Base-by-base conservation (phyloP, 176 grass and related monocot genomes). In the Oryza rufipogon region DNA sequence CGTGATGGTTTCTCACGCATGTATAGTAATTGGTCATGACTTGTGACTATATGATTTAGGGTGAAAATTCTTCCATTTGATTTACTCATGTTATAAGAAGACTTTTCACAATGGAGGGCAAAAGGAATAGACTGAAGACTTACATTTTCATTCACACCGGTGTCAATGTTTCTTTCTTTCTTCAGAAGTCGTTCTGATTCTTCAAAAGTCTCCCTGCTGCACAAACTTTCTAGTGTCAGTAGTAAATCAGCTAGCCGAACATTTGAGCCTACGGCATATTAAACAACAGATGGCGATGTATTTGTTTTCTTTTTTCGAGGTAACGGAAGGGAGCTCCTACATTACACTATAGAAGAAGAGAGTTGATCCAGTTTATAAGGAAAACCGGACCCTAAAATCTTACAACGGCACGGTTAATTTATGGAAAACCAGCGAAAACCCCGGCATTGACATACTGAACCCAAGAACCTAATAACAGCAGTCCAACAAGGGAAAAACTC, bases 121-220 rank as follows among this genome's bases (percentile, higher is more conserved):
- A 82, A 65, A 83, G 16, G 25, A 60, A 58, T 14, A 67, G 26
- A 73, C 23, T 48, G 23, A 60, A 77, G 46, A 77, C 84, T 77
- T 86, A 92, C 90, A 80, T 89, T 80, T 73, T 81, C 87, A 86
- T 51, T 22, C 45, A 52, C 49, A 73, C 34, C 17, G 58, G 56
- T 70, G 28, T 80, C 45, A 61, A 72, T 65, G 9, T 33, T 77
- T 70, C 41, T 76, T 84, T 61, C 39, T 79, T 88, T 74, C 15
- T 79, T 74, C 74, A 68, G 20, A 17, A 61, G 11, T 51, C 23
- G 75, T 23, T 68, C n/a, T 11, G 73, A 78, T 78, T 66, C 84
- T 86, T 86, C 16, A 78, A 36, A 67, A 60, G n/a, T 48, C 13
- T 78, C 26, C 6, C 67, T 90, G 74, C 60, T 56, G 68, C 74